Conservation (phyloP, 2,329 filamentous ascomycete genomes). For the Zasmidium cellare region DNA sequence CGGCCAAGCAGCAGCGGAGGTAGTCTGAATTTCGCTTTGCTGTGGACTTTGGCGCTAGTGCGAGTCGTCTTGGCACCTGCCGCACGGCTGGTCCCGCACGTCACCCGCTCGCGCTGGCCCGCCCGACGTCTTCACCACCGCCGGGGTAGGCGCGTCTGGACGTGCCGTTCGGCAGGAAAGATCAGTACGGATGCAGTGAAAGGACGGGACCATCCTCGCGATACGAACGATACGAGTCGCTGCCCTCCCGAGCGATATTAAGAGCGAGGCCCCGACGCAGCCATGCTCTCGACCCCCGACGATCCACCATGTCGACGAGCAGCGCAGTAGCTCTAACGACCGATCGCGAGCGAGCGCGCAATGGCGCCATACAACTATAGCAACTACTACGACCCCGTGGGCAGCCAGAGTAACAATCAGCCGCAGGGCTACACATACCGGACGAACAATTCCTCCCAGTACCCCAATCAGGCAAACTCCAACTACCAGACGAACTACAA, state of each 20-base stretch:
- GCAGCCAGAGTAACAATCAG: constrained; percentile 31
- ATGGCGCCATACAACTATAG: constrained; percentile 33
- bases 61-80: background rate
- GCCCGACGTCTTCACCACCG: background rate
- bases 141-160: background rate
- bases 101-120: background rate
- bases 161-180: background rate
- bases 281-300: constrained; percentile 6
- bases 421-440: constrained; percentile 23
- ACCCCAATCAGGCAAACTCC: constrained; percentile 15
- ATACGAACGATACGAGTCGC: background rate
- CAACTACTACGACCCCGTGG: constrained; percentile 35
- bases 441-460: constrained; percentile 15
- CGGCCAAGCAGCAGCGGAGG: constrained; percentile 5
- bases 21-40: background rate
- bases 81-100: background rate
- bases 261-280: constrained; percentile 1
- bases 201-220: no score
- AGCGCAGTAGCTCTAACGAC: background rate
- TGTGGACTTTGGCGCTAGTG: background rate
- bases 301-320: constrained; percentile 1
- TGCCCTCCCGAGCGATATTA: background rate
- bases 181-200: background rate
- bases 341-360: background rate
- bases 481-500: constrained; percentile 17